phyloP scores from a whole-genome alignment of 208 protist genomes.

The Angomonas deanei region DNA sequence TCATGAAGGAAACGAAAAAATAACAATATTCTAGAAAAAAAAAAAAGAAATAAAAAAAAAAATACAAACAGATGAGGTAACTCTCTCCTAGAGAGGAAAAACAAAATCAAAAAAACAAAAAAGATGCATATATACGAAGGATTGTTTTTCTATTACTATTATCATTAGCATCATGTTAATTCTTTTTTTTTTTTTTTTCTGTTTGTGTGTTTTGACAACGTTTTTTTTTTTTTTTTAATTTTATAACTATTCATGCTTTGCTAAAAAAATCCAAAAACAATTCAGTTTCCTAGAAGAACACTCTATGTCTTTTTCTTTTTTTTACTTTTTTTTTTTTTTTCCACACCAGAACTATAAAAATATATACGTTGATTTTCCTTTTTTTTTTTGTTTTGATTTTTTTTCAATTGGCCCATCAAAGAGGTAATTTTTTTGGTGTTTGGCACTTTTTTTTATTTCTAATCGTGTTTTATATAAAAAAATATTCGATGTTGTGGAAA shows the following conservation, averaged over 20 bases:
- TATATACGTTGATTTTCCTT: too few species aligned
- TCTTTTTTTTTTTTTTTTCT: conserved; percentile 9
- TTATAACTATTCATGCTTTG: background rate
- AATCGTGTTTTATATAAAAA: too few species aligned
- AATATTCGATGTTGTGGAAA: too few species aligned
- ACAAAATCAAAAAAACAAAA: background rate
- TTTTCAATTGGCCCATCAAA: too few species aligned
- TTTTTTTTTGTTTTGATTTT: too few species aligned
- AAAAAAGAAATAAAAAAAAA: background rate
- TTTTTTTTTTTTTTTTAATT: conserved; percentile 7
- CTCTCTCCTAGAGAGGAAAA: too few species aligned
- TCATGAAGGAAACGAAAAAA: too few species aligned
- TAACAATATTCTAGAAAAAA: background rate
- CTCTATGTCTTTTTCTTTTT: conserved; percentile 1
- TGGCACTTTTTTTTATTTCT: too few species aligned
- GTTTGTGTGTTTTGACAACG: background rate
- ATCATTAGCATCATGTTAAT: background rate
- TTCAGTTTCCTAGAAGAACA: conserved; percentile 6
- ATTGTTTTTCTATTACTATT: conserved; percentile 3
- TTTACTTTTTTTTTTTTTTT: conserved; percentile 1
- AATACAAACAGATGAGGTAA: too few species aligned
- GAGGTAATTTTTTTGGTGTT: background rate
- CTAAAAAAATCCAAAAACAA: conserved; percentile 24
- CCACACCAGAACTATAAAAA: background rate
- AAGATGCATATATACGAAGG: background rate